phyloP scores from a whole-genome alignment of 208 protist genomes.

The Leishmania amazonensis region DNA sequence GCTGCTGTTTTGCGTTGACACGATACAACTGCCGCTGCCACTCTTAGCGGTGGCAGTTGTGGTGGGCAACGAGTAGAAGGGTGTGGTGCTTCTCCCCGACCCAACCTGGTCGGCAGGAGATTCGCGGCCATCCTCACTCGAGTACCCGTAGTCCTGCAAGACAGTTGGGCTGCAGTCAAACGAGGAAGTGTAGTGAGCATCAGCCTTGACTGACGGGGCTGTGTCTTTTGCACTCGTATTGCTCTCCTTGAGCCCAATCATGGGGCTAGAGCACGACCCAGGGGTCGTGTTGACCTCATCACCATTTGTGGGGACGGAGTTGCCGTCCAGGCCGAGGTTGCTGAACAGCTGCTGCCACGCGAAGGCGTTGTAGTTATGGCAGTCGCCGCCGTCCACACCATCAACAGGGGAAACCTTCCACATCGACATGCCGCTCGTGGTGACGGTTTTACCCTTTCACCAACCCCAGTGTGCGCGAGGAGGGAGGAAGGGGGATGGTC shows the following conservation, averaged over 20 bases:
- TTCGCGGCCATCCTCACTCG: constrained; percentile 24
- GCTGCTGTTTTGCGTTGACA: neutral
- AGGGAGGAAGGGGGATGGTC: neutral
- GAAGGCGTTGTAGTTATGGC: constrained; percentile 15
- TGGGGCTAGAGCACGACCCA: neutral
- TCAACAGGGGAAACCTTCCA: constrained; percentile 10
- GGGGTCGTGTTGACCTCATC: neutral
- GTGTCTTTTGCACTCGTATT: neutral
- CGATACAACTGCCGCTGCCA: neutral
- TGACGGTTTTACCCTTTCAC: neutral
- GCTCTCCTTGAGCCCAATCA: constrained; percentile 1
- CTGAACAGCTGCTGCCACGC: constrained; percentile 18
- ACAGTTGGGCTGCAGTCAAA: neutral
- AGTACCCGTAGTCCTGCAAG: constrained; percentile 21
- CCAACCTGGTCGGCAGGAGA: constrained; percentile 10
- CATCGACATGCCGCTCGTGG: constrained; percentile 15
- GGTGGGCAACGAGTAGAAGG: neutral
- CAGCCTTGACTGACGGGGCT: neutral
- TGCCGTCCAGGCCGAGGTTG: constrained; percentile 15
- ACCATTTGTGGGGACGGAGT: constrained; percentile 7
- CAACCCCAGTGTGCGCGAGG: neutral
- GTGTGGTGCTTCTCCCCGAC: constrained; percentile 5
- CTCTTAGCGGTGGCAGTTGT: constrained; percentile 3
- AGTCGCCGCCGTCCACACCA: neutral
- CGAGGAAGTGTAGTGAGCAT: neutral